Evolutionary conservation across 1,284 basidiomycete genomes (phyloP).

Genomic region (Tilletia walkeri): DNA sequence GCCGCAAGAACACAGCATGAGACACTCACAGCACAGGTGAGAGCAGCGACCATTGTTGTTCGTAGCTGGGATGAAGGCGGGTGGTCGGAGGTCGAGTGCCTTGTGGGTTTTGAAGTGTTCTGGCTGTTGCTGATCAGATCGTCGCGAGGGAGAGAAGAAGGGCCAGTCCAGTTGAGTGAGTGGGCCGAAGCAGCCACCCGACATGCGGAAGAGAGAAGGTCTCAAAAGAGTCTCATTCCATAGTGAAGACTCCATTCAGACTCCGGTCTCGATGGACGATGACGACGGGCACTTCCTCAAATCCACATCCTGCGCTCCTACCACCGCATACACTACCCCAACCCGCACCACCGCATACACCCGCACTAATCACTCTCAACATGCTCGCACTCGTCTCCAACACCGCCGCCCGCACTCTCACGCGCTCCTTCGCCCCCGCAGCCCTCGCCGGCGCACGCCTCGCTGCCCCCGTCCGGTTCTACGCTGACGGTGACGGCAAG

Average conservation of each 20-base stretch:
- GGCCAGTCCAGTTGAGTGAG: not conserved
- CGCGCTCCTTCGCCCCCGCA: slow-evolving; percentile 26
- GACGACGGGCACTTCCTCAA: no score
- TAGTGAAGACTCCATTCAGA: no score
- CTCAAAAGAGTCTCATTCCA: no score
- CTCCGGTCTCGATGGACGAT: no score
- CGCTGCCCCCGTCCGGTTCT: slow-evolving; percentile 33
- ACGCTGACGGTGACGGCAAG: slow-evolving; percentile 37
- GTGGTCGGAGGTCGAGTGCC: not conserved
- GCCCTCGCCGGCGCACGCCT: slow-evolving; percentile 21
- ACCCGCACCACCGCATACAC: slow-evolving; percentile 14
- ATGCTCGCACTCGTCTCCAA: slow-evolving; percentile 39
- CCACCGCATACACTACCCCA: slow-evolving; percentile 15
- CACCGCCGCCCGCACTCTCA: slow-evolving; percentile 33
- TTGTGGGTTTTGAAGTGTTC: not conserved
- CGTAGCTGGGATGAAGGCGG: not conserved
- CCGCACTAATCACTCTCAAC: slow-evolving; percentile 13
- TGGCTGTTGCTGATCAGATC: not conserved
- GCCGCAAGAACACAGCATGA: not conserved
- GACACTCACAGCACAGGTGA: slow-evolving; percentile 4
- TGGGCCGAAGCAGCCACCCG: not conserved
- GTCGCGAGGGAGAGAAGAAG: not conserved
- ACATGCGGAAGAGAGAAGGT: no score
- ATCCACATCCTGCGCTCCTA: no score
- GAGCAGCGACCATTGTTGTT: slow-evolving; percentile 10